Base-by-base conservation (phyloP, 495 filamentous ascomycete genomes). In the Filosporella fistucella region DNA sequence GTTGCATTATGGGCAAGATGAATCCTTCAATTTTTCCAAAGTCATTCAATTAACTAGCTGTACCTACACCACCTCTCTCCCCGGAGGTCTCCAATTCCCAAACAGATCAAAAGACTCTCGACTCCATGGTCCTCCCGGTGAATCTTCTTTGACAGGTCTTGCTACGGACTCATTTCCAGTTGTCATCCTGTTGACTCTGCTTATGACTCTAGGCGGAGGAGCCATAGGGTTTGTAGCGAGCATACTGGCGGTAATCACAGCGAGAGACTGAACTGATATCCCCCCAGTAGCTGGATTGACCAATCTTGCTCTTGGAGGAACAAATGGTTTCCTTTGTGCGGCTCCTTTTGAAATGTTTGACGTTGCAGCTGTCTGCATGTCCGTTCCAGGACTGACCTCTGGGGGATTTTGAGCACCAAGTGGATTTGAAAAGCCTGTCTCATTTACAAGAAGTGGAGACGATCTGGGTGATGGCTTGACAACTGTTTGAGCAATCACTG, bases 31-130 rank as follows among this genome's bases (percentile, higher is more conserved):
- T 30, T 5, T 35, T 14, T 35, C 4, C 4, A 17, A 4, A 5
- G 18, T 4, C 18, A 13, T 5, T 4, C 32, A 35, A 17, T 3
- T 4, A 4, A 17, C 4, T 4, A 4, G 32, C 13, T 29, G 41
- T 43, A 20, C 4, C 16, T 3, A 9, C 26, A 24, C n/a, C n/a
- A n/a, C n/a, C n/a, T 25, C 8, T 12, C 23, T 32, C 21, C 18
- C 46, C 20, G 45, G 36, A 21, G 57, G 58, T 30, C n/a, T 45
- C 50, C 64, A 67, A 17, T 57, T 63, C 32, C 68, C 72, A 47
- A 77, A 63, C 14, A 78, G 52, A 47, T 78, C 75, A 47, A 68
- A 55, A 8, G 74, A 70, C 46, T 78, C 72, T 39, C 66, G 67
- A 51, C 75, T 77, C 74, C 75, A 77, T 1, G 73, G 68, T 1